Base-by-base conservation (phyloP, 345 rosid species). In the Toxicodendron radicans region DNA sequence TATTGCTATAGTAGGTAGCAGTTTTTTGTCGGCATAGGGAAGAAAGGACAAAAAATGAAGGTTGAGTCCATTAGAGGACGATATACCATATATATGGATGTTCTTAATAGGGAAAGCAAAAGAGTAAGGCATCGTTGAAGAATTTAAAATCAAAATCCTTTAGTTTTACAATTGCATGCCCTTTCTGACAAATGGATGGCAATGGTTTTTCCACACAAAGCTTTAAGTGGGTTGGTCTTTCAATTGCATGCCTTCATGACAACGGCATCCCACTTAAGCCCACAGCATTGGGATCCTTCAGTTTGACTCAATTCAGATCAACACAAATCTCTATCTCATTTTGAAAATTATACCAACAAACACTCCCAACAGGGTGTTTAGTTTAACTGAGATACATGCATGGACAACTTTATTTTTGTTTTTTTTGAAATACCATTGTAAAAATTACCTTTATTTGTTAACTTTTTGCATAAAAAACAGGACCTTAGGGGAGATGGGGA, bases 151-250 rank as follows among this genome's bases (percentile, higher is more conserved):
- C 30, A 49, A 52, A 63, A 69, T 63, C 76, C 21, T 53, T 2
- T 27, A 27, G 30, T 1, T 27, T 27, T 27, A 27, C 30, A 27
- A 27, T 27, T 27, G 30, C 30, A 27, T 27, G 30, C 30, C 27
- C 27, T 27, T 27, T 27, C 10, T 16, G 51, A 14, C 60, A 62
- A 32, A 41, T 33, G 68, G 68, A 8, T 33, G 66, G 33, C 46
- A 30, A 10, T 5, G 4, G 10, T 71, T 38, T 30, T 49, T 51
- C 51, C 68, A 3, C 60, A 20, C n/a, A 3, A n/a, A n/a, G 9
- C 11, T 0, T 6, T 54, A 5, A 74, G 65, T 66, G 78, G 62
- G 13, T 68, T 68, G 27, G 78, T 75, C 73, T 46, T n/a, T 2
- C 8, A n/a, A 10, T 18, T 30, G 10, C 30, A 58, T 41, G 30